Evolutionary conservation across 2,329 filamentous ascomycete genomes (phyloP).

Genomic region (Arthrobotrys entomopaga): DNA sequence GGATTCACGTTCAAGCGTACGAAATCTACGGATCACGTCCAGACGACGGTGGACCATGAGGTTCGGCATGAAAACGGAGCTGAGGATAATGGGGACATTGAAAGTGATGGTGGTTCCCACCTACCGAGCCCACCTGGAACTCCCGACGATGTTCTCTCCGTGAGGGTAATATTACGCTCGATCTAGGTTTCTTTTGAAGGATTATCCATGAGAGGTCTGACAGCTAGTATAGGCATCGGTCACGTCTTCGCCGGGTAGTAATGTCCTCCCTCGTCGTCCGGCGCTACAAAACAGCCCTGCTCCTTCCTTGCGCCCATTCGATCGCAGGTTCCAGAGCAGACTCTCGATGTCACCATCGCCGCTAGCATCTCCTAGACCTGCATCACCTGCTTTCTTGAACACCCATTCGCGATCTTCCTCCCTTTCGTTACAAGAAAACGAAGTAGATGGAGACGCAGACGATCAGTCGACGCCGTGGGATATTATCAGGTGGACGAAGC

Average conservation of each 20-base stretch:
- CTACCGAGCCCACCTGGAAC: constrained; percentile 57
- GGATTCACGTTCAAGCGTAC: constrained; percentile 52
- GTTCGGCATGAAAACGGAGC: constrained; percentile 24
- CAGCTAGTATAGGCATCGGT: constrained; percentile 67
- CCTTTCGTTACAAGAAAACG: constrained; percentile 73
- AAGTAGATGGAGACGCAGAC: constrained; percentile 73
- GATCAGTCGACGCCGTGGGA: constrained; percentile 89
- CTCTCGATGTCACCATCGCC: constrained; percentile 70
- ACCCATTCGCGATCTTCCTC: constrained; percentile 84
- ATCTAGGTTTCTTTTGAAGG: constrained; percentile 21
- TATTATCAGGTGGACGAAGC: constrained; percentile 92
- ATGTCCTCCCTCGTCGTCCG: constrained; percentile 73
- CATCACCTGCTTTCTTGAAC: constrained; percentile 81
- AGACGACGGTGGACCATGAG: constrained; percentile 30
- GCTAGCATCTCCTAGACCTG: constrained; percentile 71
- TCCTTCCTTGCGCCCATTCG: constrained; percentile 89
- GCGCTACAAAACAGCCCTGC: constrained; percentile 70
- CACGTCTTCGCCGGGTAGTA: constrained; percentile 76
- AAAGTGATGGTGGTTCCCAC: constrained; percentile 47
- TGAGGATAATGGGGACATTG: constrained; percentile 54
- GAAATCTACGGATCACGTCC: constrained; percentile 43
- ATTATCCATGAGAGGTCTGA: constrained; percentile 57
- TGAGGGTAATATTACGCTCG: constrained; percentile 70
- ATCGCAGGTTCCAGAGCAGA: constrained; percentile 90
- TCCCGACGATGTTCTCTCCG: constrained; percentile 81